Evolutionary conservation across 2,329 filamentous ascomycete species (phyloP), one percentile per base, ranked within the genome.

Genomic region (Coniochaeta sp.): DNA sequence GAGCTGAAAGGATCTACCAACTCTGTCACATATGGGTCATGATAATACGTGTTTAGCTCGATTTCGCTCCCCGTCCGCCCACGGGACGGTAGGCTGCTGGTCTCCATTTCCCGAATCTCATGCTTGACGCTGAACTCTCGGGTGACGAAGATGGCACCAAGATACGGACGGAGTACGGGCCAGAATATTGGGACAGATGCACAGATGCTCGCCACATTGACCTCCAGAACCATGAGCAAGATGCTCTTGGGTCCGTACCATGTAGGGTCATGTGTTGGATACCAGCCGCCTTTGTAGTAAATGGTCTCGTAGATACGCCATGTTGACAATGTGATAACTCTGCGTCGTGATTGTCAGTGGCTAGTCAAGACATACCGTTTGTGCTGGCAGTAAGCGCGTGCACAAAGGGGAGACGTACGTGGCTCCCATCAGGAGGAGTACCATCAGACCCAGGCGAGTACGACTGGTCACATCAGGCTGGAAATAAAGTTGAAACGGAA

Each of bases 121-220:
- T 56, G 47, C 40, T 62, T 63, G 38, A 69, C 64, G 59, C 62
- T 63, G 59, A 68, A 62, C 63, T 69, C 67, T 55, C 61, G 64
- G 24, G 65, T 69, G 47, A 71, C 63, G 56, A 68, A 65, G 22
- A 71, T 69, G 19, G 62, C 63, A 52, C 63, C 65, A 26, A 70
- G 57, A n/a, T 65, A 62, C 24, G 62, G 61, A 30, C 63, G 61
- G 40, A 70, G 50, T 10, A 68, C 65, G 2, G 69, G 69, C 69
- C 69, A 71, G 62, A 70, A 71, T 17, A 70, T 63, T 19, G 69
- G 69, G 2, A 70, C 63, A 19, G 66, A 68, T 2, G 67, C 68
- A 55, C 64, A 65, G 26, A 67, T 62, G 28, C 64, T 66, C 4
- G 69, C 68, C 26, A 68, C 59, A 61, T 69, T 65, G 57, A 70